Evolutionary conservation across 2,329 filamentous ascomycete species (phyloP).

Genomic region (Davidsoniella eucalypti): DNA sequence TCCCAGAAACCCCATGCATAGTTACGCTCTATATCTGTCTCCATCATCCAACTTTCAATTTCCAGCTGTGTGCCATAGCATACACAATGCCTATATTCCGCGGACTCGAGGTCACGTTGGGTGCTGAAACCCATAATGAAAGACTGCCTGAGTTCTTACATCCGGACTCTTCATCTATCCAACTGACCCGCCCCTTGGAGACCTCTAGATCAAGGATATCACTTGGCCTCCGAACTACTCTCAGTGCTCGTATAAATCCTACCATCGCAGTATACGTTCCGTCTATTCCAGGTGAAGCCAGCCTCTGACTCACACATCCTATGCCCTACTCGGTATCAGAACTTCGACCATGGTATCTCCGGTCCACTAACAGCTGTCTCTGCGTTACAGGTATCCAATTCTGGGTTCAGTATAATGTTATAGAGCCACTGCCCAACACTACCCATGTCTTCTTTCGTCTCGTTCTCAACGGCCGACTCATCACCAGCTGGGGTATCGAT

Average conservation of each 20-base stretch:
- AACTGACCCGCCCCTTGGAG: conserved; percentile 15
- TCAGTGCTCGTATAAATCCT: conserved; percentile 18
- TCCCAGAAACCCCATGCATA: background rate
- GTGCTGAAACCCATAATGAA: conserved; percentile 21
- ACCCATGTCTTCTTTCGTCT: conserved; percentile 38
- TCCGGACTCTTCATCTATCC: conserved; percentile 31
- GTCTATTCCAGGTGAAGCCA: conserved; percentile 30
- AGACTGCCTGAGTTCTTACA: conserved; percentile 38
- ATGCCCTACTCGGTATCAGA: background rate
- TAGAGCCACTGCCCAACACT: conserved; percentile 22
- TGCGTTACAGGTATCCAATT: conserved; percentile 31
- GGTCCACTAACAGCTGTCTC: background rate
- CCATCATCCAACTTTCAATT: no score
- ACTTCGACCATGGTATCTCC: background rate
- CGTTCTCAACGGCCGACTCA: conserved; percentile 34
- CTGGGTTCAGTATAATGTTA: conserved; percentile 29
- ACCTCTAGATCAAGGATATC: conserved; percentile 5
- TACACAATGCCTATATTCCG: conserved; percentile 30
- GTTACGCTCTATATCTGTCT: background rate
- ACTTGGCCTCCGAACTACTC: conserved; percentile 9
- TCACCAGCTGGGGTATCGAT: conserved; percentile 37
- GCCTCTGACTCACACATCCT: background rate
- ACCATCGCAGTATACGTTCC: conserved; percentile 39
- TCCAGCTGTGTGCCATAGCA: background rate
- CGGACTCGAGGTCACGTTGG: conserved; percentile 30